Evolutionary conservation across 768 basidiomycete species (phyloP).

Genomic region (Trametes cinnabarina): DNA sequence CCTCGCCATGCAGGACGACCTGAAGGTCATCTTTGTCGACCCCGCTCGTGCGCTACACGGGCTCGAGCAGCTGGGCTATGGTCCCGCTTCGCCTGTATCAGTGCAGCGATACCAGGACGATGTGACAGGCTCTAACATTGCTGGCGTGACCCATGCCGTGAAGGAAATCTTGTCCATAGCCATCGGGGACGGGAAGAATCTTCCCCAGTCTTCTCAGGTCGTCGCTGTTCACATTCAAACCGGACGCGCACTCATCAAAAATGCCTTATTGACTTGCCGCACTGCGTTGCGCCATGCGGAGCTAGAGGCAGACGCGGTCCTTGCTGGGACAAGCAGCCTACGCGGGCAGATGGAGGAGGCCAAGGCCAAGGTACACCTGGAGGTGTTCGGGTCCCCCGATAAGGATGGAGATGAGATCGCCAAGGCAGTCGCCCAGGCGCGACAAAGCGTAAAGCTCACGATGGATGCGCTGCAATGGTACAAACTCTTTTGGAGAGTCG

Average conservation of each 20-base stretch:
- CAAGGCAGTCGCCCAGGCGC: constrained; percentile 29
- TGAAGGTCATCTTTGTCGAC: constrained; percentile 49
- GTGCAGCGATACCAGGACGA: constrained; percentile 67
- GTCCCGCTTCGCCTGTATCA: constrained; percentile 45
- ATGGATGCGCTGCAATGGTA: constrained; percentile 39
- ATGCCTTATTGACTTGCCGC: constrained; percentile 18
- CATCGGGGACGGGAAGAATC: not conserved
- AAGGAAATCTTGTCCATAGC: constrained; percentile 2
- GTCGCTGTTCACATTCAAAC: constrained; percentile 20
- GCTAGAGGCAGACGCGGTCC: constrained; percentile 20
- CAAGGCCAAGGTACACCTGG: constrained; percentile 19
- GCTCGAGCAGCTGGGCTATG: constrained; percentile 44
- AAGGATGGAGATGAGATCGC: constrained; percentile 21
- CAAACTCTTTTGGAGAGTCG: constrained; percentile 40
- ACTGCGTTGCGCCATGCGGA: constrained; percentile 12
- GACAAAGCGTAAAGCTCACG: constrained; percentile 30
- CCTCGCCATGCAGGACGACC: constrained; percentile 28
- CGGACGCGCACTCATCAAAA: constrained; percentile 21
- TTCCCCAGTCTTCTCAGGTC: not conserved
- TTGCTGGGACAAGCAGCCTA: constrained; percentile 13
- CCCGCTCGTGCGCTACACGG: constrained; percentile 58
- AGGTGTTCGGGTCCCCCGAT: constrained; percentile 23
- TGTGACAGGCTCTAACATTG: constrained; percentile 57
- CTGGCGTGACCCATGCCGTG: constrained; percentile 45
- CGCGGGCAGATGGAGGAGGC: constrained; percentile 24